Percentiles rank a stretch among this genome's conserved stretches.
Evolutionary conservation across 2,329 filamentous ascomycete species (phyloP).

Genomic region (Blumeria graminis): DNA sequence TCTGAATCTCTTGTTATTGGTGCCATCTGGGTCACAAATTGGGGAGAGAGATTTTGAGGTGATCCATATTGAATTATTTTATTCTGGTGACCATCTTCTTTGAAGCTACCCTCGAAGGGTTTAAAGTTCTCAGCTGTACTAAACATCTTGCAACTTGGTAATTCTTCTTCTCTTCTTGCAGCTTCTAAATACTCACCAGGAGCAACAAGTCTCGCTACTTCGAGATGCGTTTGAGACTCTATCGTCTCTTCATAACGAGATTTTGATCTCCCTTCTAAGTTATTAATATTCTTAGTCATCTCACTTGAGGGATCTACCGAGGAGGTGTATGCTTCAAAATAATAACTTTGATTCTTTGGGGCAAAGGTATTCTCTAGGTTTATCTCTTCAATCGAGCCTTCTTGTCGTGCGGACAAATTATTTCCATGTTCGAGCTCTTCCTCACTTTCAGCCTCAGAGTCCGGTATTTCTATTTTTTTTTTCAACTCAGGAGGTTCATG

Average conservation of each 20-base stretch:
- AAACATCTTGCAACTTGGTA: not conserved
- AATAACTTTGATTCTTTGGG: not conserved
- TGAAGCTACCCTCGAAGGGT: not conserved
- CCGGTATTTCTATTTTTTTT: constrained; percentile 9
- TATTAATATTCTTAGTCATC: not conserved
- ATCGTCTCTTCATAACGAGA: constrained; percentile 12
- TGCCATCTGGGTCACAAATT: constrained; percentile 23
- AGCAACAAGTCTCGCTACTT: constrained; percentile 4
- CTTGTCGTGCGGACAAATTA: too few species aligned
- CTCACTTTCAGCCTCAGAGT: constrained; percentile 12
- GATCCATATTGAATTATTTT: constrained; percentile 14
- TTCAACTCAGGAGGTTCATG: not conserved
- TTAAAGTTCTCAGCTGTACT: not conserved
- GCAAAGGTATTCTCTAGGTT: not conserved
- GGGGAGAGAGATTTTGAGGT: constrained; percentile 27
- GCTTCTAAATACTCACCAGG: not conserved
- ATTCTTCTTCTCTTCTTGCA: not conserved
- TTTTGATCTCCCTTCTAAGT: constrained; percentile 5
- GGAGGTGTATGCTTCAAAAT: too few species aligned
- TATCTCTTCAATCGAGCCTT: not conserved
- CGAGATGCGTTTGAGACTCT: constrained; percentile 10
- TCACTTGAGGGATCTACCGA: not conserved
- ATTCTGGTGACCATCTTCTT: not conserved
- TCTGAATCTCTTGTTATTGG: constrained; percentile 27
- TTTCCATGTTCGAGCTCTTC: not conserved